These are phyloP conservation scores for Thelephora terrestris DNA, from an alignment of 1,284 basidiomycete genomes.

Conservation along the genomic window DNA sequence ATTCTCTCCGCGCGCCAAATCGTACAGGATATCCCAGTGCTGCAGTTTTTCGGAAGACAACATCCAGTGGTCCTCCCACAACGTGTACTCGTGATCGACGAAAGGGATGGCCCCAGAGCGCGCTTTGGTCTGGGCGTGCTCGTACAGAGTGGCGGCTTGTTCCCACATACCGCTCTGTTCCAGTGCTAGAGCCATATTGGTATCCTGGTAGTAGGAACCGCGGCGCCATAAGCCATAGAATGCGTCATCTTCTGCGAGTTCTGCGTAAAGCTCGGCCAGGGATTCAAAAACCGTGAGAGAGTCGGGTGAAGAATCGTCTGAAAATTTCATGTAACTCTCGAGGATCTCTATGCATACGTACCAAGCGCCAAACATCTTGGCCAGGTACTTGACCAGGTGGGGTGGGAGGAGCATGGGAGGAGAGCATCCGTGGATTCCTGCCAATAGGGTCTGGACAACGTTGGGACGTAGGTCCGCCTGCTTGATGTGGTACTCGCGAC, in stretches of 20 bases:
- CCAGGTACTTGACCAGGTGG: constrained; percentile 92
- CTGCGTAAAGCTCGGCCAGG: constrained; percentile 91
- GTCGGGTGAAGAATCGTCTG: constrained; percentile 75
- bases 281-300: constrained; percentile 88
- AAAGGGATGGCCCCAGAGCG: constrained; percentile 81
- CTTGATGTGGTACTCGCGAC: constrained; percentile 89
- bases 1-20: constrained; percentile 85
- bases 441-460: constrained; percentile 86
- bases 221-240: constrained; percentile 96
- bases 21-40: constrained; percentile 93
- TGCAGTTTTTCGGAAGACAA: constrained; percentile 93
- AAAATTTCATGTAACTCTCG: constrained; percentile 66
- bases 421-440: constrained; percentile 75
- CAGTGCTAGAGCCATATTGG: constrained; percentile 85
- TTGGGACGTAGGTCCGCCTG: constrained; percentile 92
- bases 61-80: constrained; percentile 99
- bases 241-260: constrained; percentile 93
- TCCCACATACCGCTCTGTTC: constrained; percentile 99
- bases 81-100: constrained; percentile 91
- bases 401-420: constrained; percentile 89
- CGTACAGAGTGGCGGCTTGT: constrained; percentile 85
- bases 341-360: constrained; percentile 87
- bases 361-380: constrained; percentile 96
- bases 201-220: constrained; percentile 82
- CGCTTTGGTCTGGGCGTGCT: constrained; percentile 83